Percentiles rank a stretch among this genome's conserved stretches.
Conservation (phyloP, 208 protist species). For the Trypanosoma rangeli region DNA sequence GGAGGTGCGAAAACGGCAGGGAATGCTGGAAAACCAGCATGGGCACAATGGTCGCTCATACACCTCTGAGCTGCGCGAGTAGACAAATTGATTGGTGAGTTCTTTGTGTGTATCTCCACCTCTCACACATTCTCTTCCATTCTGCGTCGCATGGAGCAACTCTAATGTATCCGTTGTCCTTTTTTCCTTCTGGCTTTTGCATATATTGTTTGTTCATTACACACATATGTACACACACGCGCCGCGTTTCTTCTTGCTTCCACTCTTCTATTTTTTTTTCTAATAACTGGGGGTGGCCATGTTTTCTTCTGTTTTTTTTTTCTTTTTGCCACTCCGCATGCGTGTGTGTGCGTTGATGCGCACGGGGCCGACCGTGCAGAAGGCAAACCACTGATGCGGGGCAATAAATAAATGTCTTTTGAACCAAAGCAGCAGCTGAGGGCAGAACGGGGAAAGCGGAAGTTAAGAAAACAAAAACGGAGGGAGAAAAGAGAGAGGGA, state of each 20-base stretch:
- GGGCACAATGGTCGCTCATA: too few relatives aligned
- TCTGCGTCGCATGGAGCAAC: too few relatives aligned
- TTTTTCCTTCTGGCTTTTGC: too few relatives aligned
- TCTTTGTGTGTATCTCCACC: too few relatives aligned
- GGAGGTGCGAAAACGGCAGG: too few relatives aligned
- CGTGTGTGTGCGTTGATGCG: not conserved
- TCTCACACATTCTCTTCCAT: too few relatives aligned
- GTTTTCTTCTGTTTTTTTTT: slow-evolving; percentile 13
- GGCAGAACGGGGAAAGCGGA: not conserved
- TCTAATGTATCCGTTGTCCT: too few relatives aligned
- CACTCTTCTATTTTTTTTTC: slow-evolving; percentile 1
- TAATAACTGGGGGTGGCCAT: slow-evolving; percentile 17
- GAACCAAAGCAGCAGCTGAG: not conserved
- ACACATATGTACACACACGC: not conserved
- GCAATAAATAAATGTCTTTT: slow-evolving; percentile 4
- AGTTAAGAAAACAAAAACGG: not conserved
- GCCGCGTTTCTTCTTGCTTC: not conserved
- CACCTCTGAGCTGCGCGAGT: too few relatives aligned
- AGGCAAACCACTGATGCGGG: too few relatives aligned
- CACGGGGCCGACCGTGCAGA: too few relatives aligned
- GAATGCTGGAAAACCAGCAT: too few relatives aligned
- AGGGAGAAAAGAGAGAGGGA: not conserved
- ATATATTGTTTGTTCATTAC: not conserved
- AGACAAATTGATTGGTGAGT: too few relatives aligned
- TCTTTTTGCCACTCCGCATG: not conserved